phyloP scores from a whole-genome alignment of 2,329 filamentous ascomycete species.

The Phialemoniopsis sp. region DNA sequence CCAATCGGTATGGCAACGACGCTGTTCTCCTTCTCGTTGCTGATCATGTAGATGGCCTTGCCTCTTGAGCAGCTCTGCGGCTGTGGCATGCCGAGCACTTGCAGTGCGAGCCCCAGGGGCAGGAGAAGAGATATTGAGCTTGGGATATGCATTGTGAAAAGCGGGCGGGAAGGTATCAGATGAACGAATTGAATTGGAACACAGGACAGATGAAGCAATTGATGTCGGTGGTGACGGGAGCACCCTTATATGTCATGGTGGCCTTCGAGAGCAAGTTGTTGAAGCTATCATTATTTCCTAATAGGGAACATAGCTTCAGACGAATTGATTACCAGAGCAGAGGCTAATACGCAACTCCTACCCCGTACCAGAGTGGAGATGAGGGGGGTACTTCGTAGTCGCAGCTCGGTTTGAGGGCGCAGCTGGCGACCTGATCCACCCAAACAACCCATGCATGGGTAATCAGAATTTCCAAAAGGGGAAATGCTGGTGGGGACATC shows the following conservation, averaged over 20 bases:
- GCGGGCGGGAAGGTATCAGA: too few relatives aligned
- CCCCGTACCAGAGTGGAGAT: too few relatives aligned
- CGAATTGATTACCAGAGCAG: neutral
- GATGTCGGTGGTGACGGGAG: neutral
- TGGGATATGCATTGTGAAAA: neutral
- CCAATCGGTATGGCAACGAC: conserved; percentile 46
- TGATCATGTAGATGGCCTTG: conserved; percentile 52
- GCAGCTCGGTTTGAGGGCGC: too few relatives aligned
- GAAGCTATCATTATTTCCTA: conserved; percentile 1
- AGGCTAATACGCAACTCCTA: neutral
- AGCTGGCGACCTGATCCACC: too few relatives aligned
- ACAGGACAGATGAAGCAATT: too few relatives aligned
- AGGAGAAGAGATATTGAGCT: neutral
- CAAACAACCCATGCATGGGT: too few relatives aligned
- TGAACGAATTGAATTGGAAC: too few relatives aligned
- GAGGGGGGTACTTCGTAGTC: too few relatives aligned
- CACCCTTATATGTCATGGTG: too few relatives aligned
- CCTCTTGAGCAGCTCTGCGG: conserved; percentile 7
- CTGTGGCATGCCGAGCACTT: neutral
- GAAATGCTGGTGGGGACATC: neutral
- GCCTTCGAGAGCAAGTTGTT: neutral
- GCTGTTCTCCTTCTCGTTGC: conserved; percentile 44
- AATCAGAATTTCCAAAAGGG: neutral
- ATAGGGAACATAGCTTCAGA: neutral
- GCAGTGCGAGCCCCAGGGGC: neutral